Conservation (phyloP, 2,329 filamentous ascomycete species). For the Pyricularia sp. region DNA sequence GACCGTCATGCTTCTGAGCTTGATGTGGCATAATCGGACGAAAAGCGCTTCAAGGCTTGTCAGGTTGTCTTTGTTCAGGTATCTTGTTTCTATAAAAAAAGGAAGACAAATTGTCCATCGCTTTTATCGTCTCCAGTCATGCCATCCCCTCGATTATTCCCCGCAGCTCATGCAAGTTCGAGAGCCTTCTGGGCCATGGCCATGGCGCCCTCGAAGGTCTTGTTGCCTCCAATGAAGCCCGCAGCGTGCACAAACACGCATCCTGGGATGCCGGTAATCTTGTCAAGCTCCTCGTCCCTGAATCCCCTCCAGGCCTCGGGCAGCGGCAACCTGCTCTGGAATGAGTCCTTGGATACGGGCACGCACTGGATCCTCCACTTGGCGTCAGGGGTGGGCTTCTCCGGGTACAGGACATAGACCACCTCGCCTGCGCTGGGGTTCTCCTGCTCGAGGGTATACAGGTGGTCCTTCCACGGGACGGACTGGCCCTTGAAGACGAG, state of each 20-base stretch:
- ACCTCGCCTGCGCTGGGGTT: conserved; percentile 29
- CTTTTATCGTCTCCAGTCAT: not conserved
- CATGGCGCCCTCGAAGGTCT: conserved; percentile 79
- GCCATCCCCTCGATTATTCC: not conserved
- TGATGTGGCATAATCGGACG: not conserved
- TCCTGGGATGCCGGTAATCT: conserved; percentile 57
- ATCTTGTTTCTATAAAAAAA: not conserved
- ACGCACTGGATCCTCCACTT: conserved; percentile 95
- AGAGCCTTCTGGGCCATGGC: conserved; percentile 76
- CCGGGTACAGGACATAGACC: conserved; percentile 85
- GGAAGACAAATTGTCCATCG: not conserved
- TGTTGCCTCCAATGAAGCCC: conserved; percentile 94
- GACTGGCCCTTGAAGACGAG: conserved; percentile 69
- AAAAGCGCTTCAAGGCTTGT: not conserved
- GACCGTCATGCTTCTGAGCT: not conserved
- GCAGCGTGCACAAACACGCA: conserved; percentile 90
- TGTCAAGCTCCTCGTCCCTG: conserved; percentile 75
- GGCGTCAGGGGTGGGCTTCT: conserved; percentile 62
- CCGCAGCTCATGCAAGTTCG: conserved; percentile 17
- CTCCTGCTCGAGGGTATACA: conserved; percentile 76
- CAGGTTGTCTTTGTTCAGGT: not conserved
- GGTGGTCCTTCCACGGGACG: conserved; percentile 93
- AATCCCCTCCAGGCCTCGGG: conserved; percentile 89
- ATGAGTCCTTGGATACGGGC: conserved; percentile 75
- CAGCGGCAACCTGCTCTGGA: conserved; percentile 83